Percentiles rank a stretch among this genome's conserved stretches.
phyloP scores from a whole-genome alignment of 164 flowering plant species.

The Liriodendron chinense region DNA sequence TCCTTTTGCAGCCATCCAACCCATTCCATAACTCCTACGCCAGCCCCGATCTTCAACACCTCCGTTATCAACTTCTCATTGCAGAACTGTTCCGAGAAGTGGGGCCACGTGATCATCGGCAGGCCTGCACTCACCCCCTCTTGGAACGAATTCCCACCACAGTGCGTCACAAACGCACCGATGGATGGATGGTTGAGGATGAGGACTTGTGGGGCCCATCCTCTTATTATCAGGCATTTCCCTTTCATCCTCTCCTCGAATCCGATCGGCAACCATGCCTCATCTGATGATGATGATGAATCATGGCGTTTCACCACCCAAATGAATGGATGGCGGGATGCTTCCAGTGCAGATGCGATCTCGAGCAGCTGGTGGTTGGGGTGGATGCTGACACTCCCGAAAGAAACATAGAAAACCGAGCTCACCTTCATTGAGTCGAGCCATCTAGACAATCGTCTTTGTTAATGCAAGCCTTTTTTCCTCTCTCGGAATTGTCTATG shows the following conservation, averaged over 20 bases:
- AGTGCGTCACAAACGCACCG: background rate
- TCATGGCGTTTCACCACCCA: slow-evolving; percentile 50
- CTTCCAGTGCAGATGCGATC: slow-evolving; percentile 48
- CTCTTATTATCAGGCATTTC: slow-evolving; percentile 25
- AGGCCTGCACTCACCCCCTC: slow-evolving; percentile 16
- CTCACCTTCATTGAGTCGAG: slow-evolving; percentile 34
- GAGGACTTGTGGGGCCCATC: slow-evolving; percentile 31
- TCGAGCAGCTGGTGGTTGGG: slow-evolving; percentile 48
- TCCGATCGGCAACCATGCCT: background rate
- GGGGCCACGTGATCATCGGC: slow-evolving; percentile 22
- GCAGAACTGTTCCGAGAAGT: slow-evolving; percentile 14
- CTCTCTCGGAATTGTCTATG: background rate
- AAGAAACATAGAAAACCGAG: slow-evolving; percentile 56
- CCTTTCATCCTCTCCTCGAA: slow-evolving; percentile 19
- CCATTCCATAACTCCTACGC: slow-evolving; percentile 22
- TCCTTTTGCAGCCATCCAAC: background rate
- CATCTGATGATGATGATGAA: slow-evolving; percentile 29
- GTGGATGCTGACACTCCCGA: slow-evolving; percentile 45
- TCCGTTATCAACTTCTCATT: slow-evolving; percentile 19
- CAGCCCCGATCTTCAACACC: slow-evolving; percentile 21
- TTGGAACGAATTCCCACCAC: background rate
- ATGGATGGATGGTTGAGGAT: background rate
- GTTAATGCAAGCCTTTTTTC: slow-evolving; percentile 12
- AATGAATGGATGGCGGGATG: slow-evolving; percentile 37
- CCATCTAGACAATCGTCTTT: slow-evolving; percentile 41